Evolutionary conservation across 2,329 filamentous ascomycete genomes (phyloP), one percentile per base, ranked within the genome.

Genomic region (Aureobasidium leucospermi): DNA sequence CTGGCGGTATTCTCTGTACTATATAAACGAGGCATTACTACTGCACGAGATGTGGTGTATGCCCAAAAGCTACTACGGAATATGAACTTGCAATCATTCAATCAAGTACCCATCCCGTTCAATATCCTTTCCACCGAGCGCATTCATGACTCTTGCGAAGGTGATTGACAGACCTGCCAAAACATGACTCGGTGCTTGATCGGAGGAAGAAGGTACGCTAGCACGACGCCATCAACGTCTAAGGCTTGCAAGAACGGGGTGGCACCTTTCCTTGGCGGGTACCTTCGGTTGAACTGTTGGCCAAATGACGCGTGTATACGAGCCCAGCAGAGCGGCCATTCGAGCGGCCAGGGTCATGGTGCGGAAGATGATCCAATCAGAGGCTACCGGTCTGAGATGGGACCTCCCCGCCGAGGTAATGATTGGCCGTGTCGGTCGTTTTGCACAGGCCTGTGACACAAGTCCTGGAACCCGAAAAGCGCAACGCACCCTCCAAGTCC

Each of bases 291-390:
- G 23, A 43, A 42, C 8, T 42, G 38, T 16, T 19, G 19, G 39
- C 51, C 38, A 43, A 53, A 55, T 55, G 51, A 55, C 51, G 51
- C 51, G 51, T 55, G 38, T 43, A 55, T 43, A 43, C 28, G 51
- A 32, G 23, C 23, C 23, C 23, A 23, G 23, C 23, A 23, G 23
- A 23, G 23, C 23, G 23, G 23, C 23, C 23, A 23, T 23, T 23
- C 23, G 23, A 23, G 23, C 23, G 23, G 23, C 23, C 23, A 23
- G 23, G 51, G 51, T 32, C 28, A 42, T 23, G 38, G n/a, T 43
- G 38, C 32, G 38, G 29, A n/a, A 55, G 2, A 3, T 10, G 28
- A 31, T 8, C 51, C 51, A 55, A 55, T 55, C 38, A 43, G 10
- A 43, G n/a, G 8, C 9, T n/a, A 11, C 43, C 28, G 39, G 49